These are phyloP conservation scores for Blastocystis sp. DNA, from an alignment of 352 stramenopile genomes.

Conservation along the genomic window DNA sequence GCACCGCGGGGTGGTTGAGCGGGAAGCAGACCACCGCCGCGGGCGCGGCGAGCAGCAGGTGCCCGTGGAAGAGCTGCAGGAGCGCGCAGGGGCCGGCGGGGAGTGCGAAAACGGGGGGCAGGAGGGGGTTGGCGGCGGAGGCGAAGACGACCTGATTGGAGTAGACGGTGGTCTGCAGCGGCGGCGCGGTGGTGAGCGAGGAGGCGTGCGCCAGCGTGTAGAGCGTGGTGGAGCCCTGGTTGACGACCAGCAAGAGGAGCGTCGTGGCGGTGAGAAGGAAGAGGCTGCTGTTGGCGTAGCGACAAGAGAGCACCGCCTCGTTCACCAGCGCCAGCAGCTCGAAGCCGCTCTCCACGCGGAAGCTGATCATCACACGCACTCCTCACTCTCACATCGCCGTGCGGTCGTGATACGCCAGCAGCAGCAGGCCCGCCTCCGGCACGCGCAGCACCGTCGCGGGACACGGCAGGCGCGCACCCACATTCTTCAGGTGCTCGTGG, in stretches of 20 bases:
- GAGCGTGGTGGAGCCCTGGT: neutral
- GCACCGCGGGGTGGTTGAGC: constrained; percentile 55
- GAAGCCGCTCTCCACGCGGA: neutral
- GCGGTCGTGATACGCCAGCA: constrained; percentile 33
- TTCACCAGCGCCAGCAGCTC: no score
- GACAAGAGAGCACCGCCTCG: neutral
- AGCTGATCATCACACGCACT: neutral
- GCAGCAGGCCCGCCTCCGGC: constrained; percentile 7
- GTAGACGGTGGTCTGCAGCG: constrained; percentile 33
- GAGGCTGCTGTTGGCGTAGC: neutral
- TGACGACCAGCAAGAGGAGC: constrained; percentile 10
- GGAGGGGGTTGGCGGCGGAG: neutral
- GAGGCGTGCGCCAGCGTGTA: constrained; percentile 14
- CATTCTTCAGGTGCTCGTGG: constrained; percentile 37
- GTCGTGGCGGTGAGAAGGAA: neutral
- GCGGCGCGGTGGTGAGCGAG: neutral
- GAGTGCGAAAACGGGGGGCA: constrained; percentile 20
- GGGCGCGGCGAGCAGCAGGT: constrained; percentile 38
- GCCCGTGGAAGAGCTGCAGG: constrained; percentile 35
- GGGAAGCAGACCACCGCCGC: constrained; percentile 11
- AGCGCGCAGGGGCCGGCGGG: neutral
- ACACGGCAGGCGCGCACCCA: neutral
- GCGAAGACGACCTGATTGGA: constrained; percentile 40
- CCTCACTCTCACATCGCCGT: constrained; percentile 20
- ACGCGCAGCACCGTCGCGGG: constrained; percentile 4